Evolutionary conservation across 2,329 filamentous ascomycete species (phyloP), one percentile per base, ranked within the genome.

Genomic region (Chalaropsis thielavioides): DNA sequence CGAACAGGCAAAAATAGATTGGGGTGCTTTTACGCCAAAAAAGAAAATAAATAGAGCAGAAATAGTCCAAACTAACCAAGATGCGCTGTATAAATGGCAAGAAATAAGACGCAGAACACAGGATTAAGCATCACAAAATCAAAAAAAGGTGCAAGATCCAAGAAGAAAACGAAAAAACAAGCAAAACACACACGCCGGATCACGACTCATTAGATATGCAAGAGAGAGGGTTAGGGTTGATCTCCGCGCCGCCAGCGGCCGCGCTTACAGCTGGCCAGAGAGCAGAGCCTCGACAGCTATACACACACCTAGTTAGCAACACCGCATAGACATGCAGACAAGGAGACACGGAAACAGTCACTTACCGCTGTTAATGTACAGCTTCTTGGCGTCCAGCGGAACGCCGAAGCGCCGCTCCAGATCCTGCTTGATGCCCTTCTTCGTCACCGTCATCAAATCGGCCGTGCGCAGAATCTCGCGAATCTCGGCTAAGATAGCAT

Each of bases 351-450:
- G 2, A 51, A 51, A 19, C 10, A 13, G 19, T 49, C 3, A 83
- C 87, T 77, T 85, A 92, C 89, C 89, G 77, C 86, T 91, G 75
- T 91, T 92, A 73, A 99, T 97, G 76, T 96, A 99, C 66, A 89
- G 85, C 75, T 92, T 87, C 81, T 90, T 95, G 64, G 85, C 80
- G 73, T 97, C 92, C 67, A 99, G 81, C 67, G 86, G 83, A 68
- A 95, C 86, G 68, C 89, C 89, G 72, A 99, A 99, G 68, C 92
- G 83, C 72, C 85, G 84, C 80, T 99, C 94, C 66, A 99, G 78
- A 78, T 99, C 94, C 70, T 83, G 77, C 81, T 97, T 97, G 76
- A 99, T 89, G 71, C 89, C 90, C 84, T 99, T 99, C 85, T 99
- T 99, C 69, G 94, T 99, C 54, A 99, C 90, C 3, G 84, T 92